Base-by-base conservation (phyloP, 2,329 filamentous ascomycete species). In the Penicillium glabrum region DNA sequence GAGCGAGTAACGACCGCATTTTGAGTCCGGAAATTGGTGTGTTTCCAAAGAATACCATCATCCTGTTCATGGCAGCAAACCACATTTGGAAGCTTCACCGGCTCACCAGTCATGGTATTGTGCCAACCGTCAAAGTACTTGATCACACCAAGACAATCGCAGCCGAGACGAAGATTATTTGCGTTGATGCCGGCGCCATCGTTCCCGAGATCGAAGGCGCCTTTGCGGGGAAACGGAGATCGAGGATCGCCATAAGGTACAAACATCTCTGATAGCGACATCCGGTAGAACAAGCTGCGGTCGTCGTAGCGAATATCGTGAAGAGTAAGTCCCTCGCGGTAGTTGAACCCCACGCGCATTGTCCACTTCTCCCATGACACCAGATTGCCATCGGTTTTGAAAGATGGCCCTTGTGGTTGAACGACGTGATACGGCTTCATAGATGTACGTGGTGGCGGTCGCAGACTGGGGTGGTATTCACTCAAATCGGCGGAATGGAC, bases 121-220 rank as follows among this genome's bases (percentile, higher is more conserved):
- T 74, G 71, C 67, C 69, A 77, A 10, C 67, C 73, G 49, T 77
- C 71, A 39, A 79, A 77, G 54, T 79, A 79, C 31, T 76, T 75
- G 64, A 79, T 79, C 24, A 67, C 55, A 14, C 77, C 77, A 1
- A 79, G 65, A 46, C 77, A 80, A 57, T 80, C 76, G 49, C 77
- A 80, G 0, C 78, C 77, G 5, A 69, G 57, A 5, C 35, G 56
- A 4, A 79, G 60, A 33, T 79, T 78, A 56, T 80, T 80, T 1
- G 77, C 73, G 51, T 72, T 76, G 29, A 74, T 65, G 1, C 78
- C 77, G 1, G 75, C 75, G 7, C 77, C 77, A 51, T 74, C 71
- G 44, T 77, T 74, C 1, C 78, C 77, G 1, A 80, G 66, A 54
- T 80, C 78, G 50, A 80, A 80, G 4, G 77, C 77, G 16, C 61